Evolutionary conservation across 176 grass and related monocot species (phyloP).

Genomic region (Carex parvula): DNA sequence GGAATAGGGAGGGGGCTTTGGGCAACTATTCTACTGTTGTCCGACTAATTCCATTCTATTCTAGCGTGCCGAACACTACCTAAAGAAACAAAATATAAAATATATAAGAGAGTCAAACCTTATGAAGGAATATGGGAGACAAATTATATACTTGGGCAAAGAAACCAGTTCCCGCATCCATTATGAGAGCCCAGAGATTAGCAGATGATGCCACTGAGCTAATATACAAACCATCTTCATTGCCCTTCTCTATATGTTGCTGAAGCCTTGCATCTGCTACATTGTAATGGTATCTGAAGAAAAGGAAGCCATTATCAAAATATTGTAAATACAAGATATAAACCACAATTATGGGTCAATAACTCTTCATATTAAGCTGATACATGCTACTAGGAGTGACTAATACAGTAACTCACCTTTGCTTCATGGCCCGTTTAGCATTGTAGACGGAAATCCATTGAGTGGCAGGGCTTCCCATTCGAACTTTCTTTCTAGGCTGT

Average conservation of each 20-base stretch:
- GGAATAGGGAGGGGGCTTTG: neutral
- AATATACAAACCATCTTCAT: slow-evolving; percentile 95
- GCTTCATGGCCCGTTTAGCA: slow-evolving; percentile 91
- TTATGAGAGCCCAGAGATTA: slow-evolving; percentile 97
- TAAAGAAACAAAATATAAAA: slow-evolving; percentile 3
- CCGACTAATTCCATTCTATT: neutral
- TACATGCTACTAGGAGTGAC: slow-evolving; percentile 2
- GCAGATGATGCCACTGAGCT: slow-evolving; percentile 84
- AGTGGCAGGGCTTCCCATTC: slow-evolving; percentile 87
- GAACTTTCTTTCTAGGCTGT: slow-evolving; percentile 95
- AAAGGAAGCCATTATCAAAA: slow-evolving; percentile 3
- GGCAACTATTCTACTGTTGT: neutral
- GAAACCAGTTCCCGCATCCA: slow-evolving; percentile 95
- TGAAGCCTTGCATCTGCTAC: slow-evolving; percentile 89
- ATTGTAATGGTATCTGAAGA: slow-evolving; percentile 91
- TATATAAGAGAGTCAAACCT: slow-evolving; percentile 47
- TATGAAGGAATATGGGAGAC: slow-evolving; percentile 89
- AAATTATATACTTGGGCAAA: slow-evolving; percentile 94
- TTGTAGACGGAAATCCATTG: slow-evolving; percentile 99
- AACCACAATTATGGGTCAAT: neutral
- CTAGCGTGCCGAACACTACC: neutral
- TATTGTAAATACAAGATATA: slow-evolving; percentile 8
- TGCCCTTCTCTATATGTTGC: slow-evolving; percentile 93
- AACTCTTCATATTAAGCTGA: neutral
- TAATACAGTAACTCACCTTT: slow-evolving; percentile 57